Evolutionary conservation across 2,329 filamentous ascomycete species (phyloP).

Genomic region (Fusarium heterosporum): DNA sequence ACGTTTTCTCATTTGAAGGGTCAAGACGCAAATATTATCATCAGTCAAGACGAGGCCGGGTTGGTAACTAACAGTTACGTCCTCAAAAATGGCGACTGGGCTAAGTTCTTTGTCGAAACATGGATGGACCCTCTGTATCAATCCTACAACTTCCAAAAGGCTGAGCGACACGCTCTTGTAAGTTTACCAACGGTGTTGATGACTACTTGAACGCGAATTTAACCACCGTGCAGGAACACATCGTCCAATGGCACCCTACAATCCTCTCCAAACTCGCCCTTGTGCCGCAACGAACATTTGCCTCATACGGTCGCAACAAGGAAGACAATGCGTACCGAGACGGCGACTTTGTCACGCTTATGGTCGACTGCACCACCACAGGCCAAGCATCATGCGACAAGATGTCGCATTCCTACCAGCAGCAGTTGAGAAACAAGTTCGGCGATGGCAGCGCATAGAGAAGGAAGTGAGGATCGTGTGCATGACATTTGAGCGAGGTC

Average conservation of each 20-base stretch:
- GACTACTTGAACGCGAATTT: background rate
- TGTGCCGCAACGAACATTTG: constrained; percentile 86
- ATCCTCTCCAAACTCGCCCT: constrained; percentile 90
- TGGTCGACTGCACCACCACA: constrained; percentile 75
- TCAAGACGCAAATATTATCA: constrained; percentile 80
- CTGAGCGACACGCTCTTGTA: constrained; percentile 90
- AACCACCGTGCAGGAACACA: constrained; percentile 72
- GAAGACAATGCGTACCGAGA: constrained; percentile 77
- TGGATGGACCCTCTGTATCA: constrained; percentile 97
- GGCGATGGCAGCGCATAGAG: constrained; percentile 13
- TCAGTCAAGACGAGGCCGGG: constrained; percentile 87
- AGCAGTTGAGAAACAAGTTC: constrained; percentile 61
- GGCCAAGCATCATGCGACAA: constrained; percentile 74
- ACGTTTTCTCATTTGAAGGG: constrained; percentile 87
- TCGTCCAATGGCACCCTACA: constrained; percentile 96
- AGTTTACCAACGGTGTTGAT: constrained; percentile 48
- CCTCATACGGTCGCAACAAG: constrained; percentile 74
- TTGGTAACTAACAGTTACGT: constrained; percentile 82
- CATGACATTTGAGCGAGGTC: constrained; percentile 27
- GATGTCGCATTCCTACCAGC: constrained; percentile 69
- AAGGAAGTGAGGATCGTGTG: constrained; percentile 23
- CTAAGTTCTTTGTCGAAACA: constrained; percentile 89
- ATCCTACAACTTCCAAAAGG: constrained; percentile 96
- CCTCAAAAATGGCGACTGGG: constrained; percentile 87
- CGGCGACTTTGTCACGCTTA: constrained; percentile 86